phyloP scores from a whole-genome alignment of 2,329 filamentous ascomycete species.

The Trichoderma guizhouense region DNA sequence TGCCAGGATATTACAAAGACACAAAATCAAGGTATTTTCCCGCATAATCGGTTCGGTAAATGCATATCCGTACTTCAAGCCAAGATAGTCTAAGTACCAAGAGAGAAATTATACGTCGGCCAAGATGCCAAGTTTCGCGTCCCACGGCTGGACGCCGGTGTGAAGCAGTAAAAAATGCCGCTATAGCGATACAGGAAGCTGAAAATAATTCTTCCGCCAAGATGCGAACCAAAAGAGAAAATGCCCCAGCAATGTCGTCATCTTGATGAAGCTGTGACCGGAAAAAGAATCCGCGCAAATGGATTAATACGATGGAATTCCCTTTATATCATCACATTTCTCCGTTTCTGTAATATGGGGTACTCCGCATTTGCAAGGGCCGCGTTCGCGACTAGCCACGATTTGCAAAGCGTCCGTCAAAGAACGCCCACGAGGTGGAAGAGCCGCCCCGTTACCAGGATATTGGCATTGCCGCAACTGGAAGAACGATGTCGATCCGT shows the following conservation, averaged over 20 bases:
- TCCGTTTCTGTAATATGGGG: neutral
- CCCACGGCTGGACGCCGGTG: neutral
- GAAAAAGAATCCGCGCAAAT: neutral
- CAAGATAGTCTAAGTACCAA: neutral
- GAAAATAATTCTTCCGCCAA: neutral
- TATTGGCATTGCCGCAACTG: neutral
- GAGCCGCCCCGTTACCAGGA: neutral
- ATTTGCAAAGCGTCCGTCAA: neutral
- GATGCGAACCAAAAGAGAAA: neutral
- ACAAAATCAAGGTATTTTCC: neutral
- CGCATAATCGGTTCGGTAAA: neutral
- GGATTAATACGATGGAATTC: neutral
- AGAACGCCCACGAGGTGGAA: neutral
- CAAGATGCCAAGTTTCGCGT: neutral
- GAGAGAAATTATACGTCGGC: neutral
- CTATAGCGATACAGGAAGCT: neutral
- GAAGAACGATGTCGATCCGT: neutral
- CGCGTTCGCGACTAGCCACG: neutral
- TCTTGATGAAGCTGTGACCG: neutral
- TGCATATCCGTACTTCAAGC: neutral
- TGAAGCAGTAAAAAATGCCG: neutral
- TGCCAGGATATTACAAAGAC: neutral
- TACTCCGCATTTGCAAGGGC: neutral
- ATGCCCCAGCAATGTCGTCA: neutral
- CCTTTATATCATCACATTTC: neutral